Conservation (phyloP, 139 green algal species). For the Pseudopediastrum boryanum region DNA sequence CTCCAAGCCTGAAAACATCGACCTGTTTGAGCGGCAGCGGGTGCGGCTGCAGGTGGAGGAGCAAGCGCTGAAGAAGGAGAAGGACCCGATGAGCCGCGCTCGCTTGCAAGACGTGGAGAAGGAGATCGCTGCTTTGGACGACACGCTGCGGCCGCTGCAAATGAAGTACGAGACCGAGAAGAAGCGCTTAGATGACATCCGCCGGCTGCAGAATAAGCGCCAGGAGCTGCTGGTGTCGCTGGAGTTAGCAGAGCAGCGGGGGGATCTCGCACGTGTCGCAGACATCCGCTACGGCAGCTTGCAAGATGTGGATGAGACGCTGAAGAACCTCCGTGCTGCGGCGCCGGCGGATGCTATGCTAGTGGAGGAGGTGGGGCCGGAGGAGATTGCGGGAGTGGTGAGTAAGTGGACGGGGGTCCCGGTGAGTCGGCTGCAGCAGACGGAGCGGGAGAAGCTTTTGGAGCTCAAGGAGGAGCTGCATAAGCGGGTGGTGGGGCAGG, state of each 20-base stretch:
- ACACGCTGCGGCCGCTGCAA: conserved; percentile 81
- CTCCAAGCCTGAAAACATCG: conserved; percentile 82
- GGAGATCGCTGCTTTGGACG: conserved; percentile 77
- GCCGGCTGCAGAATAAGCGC: conserved; percentile 71
- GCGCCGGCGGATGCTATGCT: conserved; percentile 75
- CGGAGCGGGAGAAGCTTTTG: conserved; percentile 91
- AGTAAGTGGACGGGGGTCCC: conserved; percentile 56
- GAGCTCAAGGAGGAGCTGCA: conserved; percentile 87
- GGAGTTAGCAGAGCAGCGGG: conserved; percentile 73
- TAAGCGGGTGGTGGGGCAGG: conserved; percentile 86
- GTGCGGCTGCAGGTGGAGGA: conserved; percentile 76
- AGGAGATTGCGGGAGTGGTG: conserved; percentile 85
- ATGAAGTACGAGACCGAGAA: conserved; percentile 82
- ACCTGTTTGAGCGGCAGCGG: conserved; percentile 77
- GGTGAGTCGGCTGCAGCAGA: conserved; percentile 61
- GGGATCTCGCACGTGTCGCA: conserved; percentile 79
- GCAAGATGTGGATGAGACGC: conserved; percentile 76
- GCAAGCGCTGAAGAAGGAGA: conserved; percentile 68
- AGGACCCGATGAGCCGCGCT: conserved; percentile 48
- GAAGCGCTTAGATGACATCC: conserved; percentile 73
- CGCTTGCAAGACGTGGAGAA: conserved; percentile 72
- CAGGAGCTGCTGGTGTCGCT: conserved; percentile 78
- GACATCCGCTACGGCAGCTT: conserved; percentile 84
- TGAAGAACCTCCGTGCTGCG: conserved; percentile 56
- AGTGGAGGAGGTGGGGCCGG: conserved; percentile 79